Base-by-base conservation (phyloP, 2,329 filamentous ascomycete genomes). In the Talaromyces sp. region DNA sequence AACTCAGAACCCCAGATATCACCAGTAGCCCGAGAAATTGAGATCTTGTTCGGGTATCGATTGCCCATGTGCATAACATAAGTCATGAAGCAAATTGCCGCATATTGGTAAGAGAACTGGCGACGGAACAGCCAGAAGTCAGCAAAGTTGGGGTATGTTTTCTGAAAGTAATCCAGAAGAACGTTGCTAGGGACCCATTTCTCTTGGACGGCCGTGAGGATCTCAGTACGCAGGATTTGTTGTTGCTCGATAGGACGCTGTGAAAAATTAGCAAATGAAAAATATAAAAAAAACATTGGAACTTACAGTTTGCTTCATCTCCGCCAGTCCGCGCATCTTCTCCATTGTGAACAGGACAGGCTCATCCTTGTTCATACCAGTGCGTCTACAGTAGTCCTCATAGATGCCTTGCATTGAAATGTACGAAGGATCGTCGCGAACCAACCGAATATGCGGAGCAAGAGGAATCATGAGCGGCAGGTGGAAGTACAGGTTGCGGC, bases 121-220 rank as follows among this genome's bases (percentile, higher is more conserved):
- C 92, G 88, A 61, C 94, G 90, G 90, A 99, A 99, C 61, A 99
- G 85, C 92, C 93, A 99, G 81, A 97, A 97, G 69, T 97, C 92
- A 52, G 90, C 86, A 75, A 91, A 99, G 64, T 90, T 88, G 31
- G 92, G 89, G 77, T 94, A 97, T 5, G 87, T 90, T 65, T 84
- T 81, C 71, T 92, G 90, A 84, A 97, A 97, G 79, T 93, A 97
- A 65, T 96, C 87, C 58, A 96, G 83, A 24, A 89, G 88, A 62
- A 97, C 80, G 3, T 86, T 91, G 61, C 88, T 87, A 6, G 92
- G 90, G 59, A 97, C 92, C 84, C 89, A 95, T 72, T 92, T 93
- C 73, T 95, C 89, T 75, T 97, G 92, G 65, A 99, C 95, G 1
- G 93, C 90, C 50, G 88, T 89, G 72, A 96, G 91, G n/a, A 96